phyloP scores from a whole-genome alignment of 306 rosid genomes.

The Dalbergia cochinchinensis region DNA sequence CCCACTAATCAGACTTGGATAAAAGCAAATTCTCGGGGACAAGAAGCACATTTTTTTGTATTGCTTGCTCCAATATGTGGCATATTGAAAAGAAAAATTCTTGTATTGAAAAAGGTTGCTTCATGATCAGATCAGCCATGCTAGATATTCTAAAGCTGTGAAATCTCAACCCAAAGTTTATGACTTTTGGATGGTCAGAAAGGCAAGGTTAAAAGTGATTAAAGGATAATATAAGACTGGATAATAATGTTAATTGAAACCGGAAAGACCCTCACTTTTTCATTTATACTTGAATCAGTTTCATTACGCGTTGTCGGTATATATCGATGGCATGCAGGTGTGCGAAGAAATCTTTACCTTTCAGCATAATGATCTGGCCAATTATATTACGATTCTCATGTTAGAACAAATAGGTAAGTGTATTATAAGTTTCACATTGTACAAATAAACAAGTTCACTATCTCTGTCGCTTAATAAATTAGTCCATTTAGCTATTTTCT shows the following conservation, averaged over 20 bases:
- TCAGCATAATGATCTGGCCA: too few species aligned
- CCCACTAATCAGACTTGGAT: background rate
- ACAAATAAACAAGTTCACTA: too few species aligned
- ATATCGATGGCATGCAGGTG: background rate
- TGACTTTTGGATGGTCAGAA: background rate
- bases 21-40: slow-evolving; percentile 7
- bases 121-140: background rate
- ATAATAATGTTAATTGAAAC: background rate
- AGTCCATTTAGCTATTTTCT: too few species aligned
- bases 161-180: background rate
- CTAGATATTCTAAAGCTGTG: slow-evolving; percentile 2
- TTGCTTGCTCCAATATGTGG: background rate
- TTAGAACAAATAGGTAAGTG: too few species aligned
- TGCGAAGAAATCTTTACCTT: background rate
- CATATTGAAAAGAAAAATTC: too few species aligned
- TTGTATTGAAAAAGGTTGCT: background rate
- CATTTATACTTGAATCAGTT: background rate
- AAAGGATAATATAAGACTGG: background rate
- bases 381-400: too few species aligned
- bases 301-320: background rate
- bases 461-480: too few species aligned
- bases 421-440: too few species aligned
- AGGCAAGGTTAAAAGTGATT: background rate
- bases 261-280: background rate
- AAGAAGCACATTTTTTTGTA: slow-evolving; percentile 20